Evolutionary conservation across 2,329 filamentous ascomycete genomes (phyloP).

Genomic region (Xylaria arbuscula): DNA sequence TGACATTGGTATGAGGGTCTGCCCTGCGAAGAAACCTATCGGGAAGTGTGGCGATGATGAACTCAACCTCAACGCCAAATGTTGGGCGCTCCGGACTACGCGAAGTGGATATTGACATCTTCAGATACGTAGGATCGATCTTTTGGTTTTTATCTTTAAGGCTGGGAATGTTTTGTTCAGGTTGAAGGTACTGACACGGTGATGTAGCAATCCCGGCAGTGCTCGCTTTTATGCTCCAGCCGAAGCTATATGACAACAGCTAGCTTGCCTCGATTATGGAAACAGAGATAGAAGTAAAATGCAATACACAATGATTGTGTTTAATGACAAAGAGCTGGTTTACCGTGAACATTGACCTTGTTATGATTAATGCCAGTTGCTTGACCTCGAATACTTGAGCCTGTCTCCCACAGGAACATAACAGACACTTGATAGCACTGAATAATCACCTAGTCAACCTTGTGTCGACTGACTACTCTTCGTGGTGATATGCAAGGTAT

Average conservation of each 20-base stretch:
- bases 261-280: neutral
- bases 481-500: too few species aligned
- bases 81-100: constrained; percentile 3
- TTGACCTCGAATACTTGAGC: too few species aligned
- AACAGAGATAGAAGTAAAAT: neutral
- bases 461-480: neutral
- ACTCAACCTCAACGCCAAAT: constrained; percentile 27
- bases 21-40: neutral
- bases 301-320: neutral
- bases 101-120: neutral
- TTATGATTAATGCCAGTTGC: neutral
- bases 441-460: neutral
- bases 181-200: neutral
- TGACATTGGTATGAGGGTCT: neutral
- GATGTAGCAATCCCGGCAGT: neutral
- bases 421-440: neutral
- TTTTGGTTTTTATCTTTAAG: neutral
- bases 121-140: neutral
- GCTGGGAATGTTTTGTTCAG: neutral
- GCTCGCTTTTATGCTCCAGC: neutral
- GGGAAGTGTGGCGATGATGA: neutral
- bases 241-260: neutral
- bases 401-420: neutral
- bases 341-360: neutral
- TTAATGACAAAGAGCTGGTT: neutral